Percentiles rank a stretch among this genome's conserved stretches.
phyloP scores from a whole-genome alignment of 2,329 filamentous ascomycete genomes.

The Verticillium klebahnii region DNA sequence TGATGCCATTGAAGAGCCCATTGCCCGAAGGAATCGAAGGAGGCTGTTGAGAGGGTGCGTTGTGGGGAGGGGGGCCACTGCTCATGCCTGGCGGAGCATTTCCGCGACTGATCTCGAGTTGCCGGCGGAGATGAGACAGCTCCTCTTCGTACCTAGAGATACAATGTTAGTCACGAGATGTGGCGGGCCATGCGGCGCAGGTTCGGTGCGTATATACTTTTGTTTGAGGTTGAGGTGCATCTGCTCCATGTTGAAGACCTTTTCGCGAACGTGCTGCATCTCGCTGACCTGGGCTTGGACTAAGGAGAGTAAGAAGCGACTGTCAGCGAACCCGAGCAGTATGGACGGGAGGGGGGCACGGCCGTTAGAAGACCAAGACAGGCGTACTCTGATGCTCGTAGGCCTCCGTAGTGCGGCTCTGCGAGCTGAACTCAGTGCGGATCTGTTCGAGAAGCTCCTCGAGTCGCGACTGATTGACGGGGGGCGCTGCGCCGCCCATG shows the following conservation, averaged over 20 bases:
- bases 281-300: constrained; percentile 89
- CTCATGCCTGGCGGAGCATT: constrained; percentile 51
- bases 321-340: not conserved
- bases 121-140: constrained; percentile 76
- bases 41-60: constrained; percentile 75
- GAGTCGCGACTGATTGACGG: constrained; percentile 58
- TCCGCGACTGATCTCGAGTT: constrained; percentile 73
- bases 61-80: constrained; percentile 67
- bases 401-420: constrained; percentile 74
- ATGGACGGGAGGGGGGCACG: not conserved
- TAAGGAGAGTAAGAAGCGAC: constrained; percentile 33
- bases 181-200: not conserved
- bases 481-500: constrained; percentile 64
- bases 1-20: constrained; percentile 92
- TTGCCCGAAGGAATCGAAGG: constrained; percentile 88
- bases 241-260: constrained; percentile 90
- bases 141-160: constrained; percentile 85
- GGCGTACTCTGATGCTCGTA: constrained; percentile 84
- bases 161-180: constrained; percentile 10
- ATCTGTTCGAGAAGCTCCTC: constrained; percentile 91
- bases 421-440: constrained; percentile 83
- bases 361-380: not conserved
- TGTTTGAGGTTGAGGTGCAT: constrained; percentile 82
- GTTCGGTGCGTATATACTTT: constrained; percentile 59
- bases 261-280: constrained; percentile 89